phyloP scores from a whole-genome alignment of 1,284 basidiomycete species.

The Pholiota adiposa region DNA sequence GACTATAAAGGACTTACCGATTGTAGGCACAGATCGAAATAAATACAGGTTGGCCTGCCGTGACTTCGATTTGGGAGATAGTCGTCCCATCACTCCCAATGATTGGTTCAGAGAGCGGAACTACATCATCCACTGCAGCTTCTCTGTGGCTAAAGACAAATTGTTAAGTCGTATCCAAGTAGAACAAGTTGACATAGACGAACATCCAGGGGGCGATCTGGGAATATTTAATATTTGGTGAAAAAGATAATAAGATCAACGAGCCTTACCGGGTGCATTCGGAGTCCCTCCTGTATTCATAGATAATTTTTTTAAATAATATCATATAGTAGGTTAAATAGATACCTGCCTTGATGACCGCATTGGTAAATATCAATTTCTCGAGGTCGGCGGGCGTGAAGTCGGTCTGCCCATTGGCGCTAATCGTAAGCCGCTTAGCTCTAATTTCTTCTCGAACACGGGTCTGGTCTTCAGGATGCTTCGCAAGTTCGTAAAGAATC shows the following conservation, averaged over 20 bases:
- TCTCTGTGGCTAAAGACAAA: constrained; percentile 20
- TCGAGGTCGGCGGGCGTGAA: constrained; percentile 10
- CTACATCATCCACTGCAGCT: constrained; percentile 20
- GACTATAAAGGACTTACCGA: constrained; percentile 2
- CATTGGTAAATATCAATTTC: constrained; percentile 12
- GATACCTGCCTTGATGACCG: constrained; percentile 10
- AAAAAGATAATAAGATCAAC: background rate
- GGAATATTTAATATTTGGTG: too few species aligned
- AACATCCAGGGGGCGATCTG: constrained; percentile 13
- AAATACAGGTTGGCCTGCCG: constrained; percentile 7
- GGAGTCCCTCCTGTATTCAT: constrained; percentile 2
- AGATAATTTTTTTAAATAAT: too few species aligned
- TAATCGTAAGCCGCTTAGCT: background rate
- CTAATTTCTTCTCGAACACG: constrained; percentile 27
- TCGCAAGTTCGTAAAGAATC: constrained; percentile 27
- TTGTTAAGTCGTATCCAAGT: background rate
- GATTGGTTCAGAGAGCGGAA: constrained; percentile 11
- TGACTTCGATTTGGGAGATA: constrained; percentile 11
- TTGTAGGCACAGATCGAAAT: constrained; percentile 15
- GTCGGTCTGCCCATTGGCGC: constrained; percentile 1
- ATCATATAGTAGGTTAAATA: background rate
- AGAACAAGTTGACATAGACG: background rate
- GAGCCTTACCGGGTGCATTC: constrained; percentile 7
- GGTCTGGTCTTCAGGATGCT: constrained; percentile 29
- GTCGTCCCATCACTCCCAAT: constrained; percentile 11